Conservation (phyloP, 1,284 basidiomycete species). For the Trichosporon ovoides region DNA sequence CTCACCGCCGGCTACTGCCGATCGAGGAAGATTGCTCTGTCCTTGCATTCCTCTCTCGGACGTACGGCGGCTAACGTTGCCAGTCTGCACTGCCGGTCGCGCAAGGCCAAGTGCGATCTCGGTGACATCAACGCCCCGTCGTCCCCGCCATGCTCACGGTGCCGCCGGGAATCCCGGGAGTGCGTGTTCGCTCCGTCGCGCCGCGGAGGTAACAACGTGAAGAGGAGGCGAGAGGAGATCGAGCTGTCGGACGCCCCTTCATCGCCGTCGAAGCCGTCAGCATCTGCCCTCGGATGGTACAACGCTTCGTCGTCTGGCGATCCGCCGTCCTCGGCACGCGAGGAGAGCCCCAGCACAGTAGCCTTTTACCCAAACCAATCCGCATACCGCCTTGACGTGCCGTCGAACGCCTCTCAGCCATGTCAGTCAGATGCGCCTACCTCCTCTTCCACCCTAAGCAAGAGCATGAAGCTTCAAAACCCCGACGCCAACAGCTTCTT, state of each 20-base stretch:
- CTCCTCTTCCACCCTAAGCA: conserved; percentile 24
- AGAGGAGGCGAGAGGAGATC: conserved; percentile 23
- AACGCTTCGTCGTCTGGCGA: not conserved
- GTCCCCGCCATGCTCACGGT: conserved; percentile 49
- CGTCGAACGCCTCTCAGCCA: conserved; percentile 33
- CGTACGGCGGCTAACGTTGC: not conserved
- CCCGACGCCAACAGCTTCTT: conserved; percentile 43
- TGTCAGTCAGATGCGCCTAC: not conserved
- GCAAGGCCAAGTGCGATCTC: conserved; percentile 43
- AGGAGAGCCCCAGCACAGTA: not conserved
- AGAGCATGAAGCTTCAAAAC: conserved; percentile 11
- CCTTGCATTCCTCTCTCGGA: not conserved
- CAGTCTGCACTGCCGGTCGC: conserved; percentile 39
- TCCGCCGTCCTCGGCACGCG: not conserved
- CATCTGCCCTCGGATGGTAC: too few relatives aligned
- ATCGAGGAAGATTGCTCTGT: not conserved
- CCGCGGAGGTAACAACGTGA: conserved; percentile 42
- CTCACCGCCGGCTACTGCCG: not conserved
- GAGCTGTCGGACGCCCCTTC: not conserved
- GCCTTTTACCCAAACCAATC: not conserved
- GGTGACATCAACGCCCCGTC: conserved; percentile 50
- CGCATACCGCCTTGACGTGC: conserved; percentile 19
- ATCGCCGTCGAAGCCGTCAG: too few relatives aligned
- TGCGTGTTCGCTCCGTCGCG: conserved; percentile 49
- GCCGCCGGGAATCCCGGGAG: conserved; percentile 48